phyloP scores from a whole-genome alignment of 164 flowering plant species.

The Vitis vinifera region DNA sequence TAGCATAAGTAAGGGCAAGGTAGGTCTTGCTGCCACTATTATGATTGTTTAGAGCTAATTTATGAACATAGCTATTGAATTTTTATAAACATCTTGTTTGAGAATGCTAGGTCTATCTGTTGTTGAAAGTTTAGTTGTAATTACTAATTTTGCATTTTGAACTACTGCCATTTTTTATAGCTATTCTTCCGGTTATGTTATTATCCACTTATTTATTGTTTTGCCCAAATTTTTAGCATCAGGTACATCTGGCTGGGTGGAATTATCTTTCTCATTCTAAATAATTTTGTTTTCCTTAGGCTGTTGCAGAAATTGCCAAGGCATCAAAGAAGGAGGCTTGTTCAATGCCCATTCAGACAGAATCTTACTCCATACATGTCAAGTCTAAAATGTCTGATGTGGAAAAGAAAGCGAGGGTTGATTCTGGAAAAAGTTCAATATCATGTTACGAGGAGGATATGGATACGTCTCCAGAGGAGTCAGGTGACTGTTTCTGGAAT shows the following conservation, averaged over 20 bases:
- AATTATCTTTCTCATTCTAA: conserved; percentile 3
- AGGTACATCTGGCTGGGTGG: background rate
- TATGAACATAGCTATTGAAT: too few species aligned
- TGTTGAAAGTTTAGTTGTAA: too few species aligned
- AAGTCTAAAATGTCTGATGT: conserved; percentile 33
- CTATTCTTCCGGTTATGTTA: too few species aligned
- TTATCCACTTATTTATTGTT: too few species aligned
- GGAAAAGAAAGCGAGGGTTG: conserved; percentile 21
- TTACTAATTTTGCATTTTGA: too few species aligned
- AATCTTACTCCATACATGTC: conserved; percentile 34
- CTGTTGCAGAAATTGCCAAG: conserved; percentile 79
- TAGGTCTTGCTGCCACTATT: too few species aligned
- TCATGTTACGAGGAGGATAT: conserved; percentile 19
- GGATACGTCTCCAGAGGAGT: conserved; percentile 12
- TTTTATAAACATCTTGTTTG: too few species aligned
- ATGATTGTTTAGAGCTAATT: too few species aligned
- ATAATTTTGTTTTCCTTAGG: conserved; percentile 38
- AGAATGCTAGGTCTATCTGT: too few species aligned
- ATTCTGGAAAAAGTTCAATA: conserved; percentile 2
- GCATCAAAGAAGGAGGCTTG: conserved; percentile 71
- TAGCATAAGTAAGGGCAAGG: too few species aligned
- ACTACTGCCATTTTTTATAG: too few species aligned
- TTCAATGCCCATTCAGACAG: conserved; percentile 48
- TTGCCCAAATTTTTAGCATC: background rate
- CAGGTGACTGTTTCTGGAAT: conserved; percentile 28